Evolutionary conservation across 2,329 filamentous ascomycete species (phyloP), one percentile per base, ranked within the genome.

Genomic region (Volutella citrinella): DNA sequence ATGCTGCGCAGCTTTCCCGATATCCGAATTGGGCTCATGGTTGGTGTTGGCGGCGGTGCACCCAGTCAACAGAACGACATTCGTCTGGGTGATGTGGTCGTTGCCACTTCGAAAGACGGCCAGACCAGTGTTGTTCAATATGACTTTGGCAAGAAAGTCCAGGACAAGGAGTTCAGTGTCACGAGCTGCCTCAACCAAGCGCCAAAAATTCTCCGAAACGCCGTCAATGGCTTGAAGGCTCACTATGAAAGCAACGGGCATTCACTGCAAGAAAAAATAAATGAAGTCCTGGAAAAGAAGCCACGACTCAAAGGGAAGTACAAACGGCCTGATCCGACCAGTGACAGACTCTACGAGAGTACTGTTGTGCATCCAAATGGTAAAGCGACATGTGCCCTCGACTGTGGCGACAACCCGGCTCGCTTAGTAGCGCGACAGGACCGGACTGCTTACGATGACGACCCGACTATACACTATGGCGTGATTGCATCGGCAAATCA

Each of bases 31-130:
- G 53, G 53, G 1, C 27, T 39, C 7, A 39, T 43, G 27, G 37
- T 43, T 13, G 33, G 40, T 3, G 35, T 38, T 5, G 37, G 49
- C 1, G 60, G 56, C 7, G 61, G 61, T 7, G 56, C 48, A 0
- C 62, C 61, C 36, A 66, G 35, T 27, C 2, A 2, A 4, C 34
- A 46, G 5, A 38, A 56, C 13, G 58, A 65, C 9, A 52, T 65
- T 1, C 51, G 59, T 7, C 36, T 54, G 2, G 49, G 51, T 0
- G 51, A 54, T 21, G 12, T 54, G 2, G 45, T 51, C 0, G 41
- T 54, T 4, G 43, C 44, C 15, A 23, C 10, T 10, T 19, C 16
- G 4, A 2, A 14, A 3, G 18, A 24, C 4, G 30, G 35, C 0
- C 26, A 23, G 1, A 35, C 36, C 14, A 41, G 43, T 1, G 40